Conservation (phyloP, 352 stramenopile genomes). For the Albugo laibachii region DNA sequence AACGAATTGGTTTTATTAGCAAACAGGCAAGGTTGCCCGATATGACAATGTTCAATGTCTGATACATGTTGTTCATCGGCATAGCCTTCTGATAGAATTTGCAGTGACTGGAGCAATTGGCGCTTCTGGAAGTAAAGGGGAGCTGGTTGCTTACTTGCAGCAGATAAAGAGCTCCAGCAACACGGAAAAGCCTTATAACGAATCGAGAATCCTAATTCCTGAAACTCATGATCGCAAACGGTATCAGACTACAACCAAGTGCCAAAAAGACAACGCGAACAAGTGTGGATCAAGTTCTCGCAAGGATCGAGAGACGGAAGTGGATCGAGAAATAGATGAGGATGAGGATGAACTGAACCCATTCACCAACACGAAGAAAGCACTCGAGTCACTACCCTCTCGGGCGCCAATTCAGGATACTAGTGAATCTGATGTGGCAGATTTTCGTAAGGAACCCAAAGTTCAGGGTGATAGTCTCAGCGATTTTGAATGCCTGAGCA, state of each 20-base stretch:
- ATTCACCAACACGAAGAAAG: conserved; percentile 29
- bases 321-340: conserved; percentile 1
- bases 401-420: conserved; percentile 9
- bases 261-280: neutral
- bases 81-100: conserved; percentile 40
- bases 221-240: neutral
- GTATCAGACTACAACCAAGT: neutral
- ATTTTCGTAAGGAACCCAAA: conserved; percentile 11
- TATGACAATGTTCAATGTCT: neutral
- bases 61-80: neutral
- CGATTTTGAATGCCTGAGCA: conserved; percentile 54
- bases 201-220: neutral
- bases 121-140: conserved; percentile 28
- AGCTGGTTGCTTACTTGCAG: conserved; percentile 42
- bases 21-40: conserved; percentile 18
- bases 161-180: neutral
- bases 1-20: conserved; percentile 61
- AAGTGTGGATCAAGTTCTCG: neutral
- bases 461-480: conserved; percentile 14
- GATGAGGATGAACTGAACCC: conserved; percentile 56
- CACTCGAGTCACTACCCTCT: neutral
- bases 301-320: conserved; percentile 1
- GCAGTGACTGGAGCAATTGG: conserved; percentile 35
- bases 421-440: conserved; percentile 13
- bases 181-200: neutral